Evolutionary conservation across 2,329 filamentous ascomycete species (phyloP).

Genomic region (Nemania abortiva): DNA sequence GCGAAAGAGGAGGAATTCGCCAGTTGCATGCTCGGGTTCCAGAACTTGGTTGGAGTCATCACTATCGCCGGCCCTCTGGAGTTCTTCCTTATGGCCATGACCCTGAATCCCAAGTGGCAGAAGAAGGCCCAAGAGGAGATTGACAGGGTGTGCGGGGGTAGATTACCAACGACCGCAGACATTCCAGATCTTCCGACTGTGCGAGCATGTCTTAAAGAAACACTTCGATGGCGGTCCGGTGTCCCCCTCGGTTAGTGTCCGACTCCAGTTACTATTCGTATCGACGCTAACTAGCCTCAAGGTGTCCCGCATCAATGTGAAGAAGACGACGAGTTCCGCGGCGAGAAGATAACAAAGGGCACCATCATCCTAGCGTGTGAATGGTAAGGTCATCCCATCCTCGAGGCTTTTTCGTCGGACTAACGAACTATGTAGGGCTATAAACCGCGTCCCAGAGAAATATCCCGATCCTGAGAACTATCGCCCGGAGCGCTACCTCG

Average conservation of each 20-base stretch:
- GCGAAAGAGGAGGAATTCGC: conserved; percentile 60
- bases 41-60: conserved; percentile 64
- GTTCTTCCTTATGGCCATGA: conserved; percentile 66
- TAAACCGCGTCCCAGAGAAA: conserved; percentile 68
- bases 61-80: conserved; percentile 63
- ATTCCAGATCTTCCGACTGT: conserved; percentile 64
- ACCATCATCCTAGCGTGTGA: conserved; percentile 64
- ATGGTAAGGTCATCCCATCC: conserved; percentile 54
- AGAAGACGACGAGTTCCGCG: conserved; percentile 59
- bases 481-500: conserved; percentile 72
- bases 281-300: conserved; percentile 38
- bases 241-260: conserved; percentile 60
- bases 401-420: neutral
- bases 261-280: neutral
- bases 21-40: conserved; percentile 64
- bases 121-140: conserved; percentile 67
- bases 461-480: conserved; percentile 75
- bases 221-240: conserved; percentile 68
- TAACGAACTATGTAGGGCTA: conserved; percentile 56
- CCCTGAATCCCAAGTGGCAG: conserved; percentile 65
- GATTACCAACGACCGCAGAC: conserved; percentile 64
- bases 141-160: conserved; percentile 66
- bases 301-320: conserved; percentile 64
- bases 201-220: conserved; percentile 69
- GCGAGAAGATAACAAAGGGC: conserved; percentile 62